These are phyloP conservation scores for Myriosclerotinia duriaeana DNA, from an alignment of 2,329 filamentous ascomycete species.

Conservation along the genomic window DNA sequence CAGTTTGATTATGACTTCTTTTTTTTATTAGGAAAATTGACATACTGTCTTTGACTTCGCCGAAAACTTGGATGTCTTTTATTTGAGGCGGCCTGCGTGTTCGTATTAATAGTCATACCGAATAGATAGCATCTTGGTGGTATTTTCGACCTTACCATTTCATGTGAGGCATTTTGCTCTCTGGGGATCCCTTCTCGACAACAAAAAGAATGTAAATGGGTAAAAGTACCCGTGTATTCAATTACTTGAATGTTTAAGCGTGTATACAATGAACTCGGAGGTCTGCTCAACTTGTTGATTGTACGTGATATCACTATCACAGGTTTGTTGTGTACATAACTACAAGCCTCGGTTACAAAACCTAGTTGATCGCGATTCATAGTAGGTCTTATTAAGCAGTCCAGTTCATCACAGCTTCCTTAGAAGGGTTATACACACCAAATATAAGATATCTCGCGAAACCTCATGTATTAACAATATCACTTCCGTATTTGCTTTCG, in stretches of 20 bases:
- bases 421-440: too few species aligned
- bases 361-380: neutral
- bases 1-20: neutral
- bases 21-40: neutral
- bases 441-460: too few species aligned
- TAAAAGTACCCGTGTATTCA: neutral
- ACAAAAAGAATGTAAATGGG: neutral
- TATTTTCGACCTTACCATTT: constrained; percentile 2
- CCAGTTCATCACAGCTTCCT: too few species aligned
- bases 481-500: too few species aligned
- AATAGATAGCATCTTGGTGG: neutral
- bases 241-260: too few species aligned
- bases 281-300: neutral
- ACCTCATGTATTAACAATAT: too few species aligned
- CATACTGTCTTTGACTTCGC: constrained; percentile 1
- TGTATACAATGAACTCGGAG: neutral
- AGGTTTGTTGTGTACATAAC: neutral
- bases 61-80: neutral
- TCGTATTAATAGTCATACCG: neutral
- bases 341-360: neutral
- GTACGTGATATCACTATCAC: constrained; percentile 3
- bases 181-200: neutral
- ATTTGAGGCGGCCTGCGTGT: constrained; percentile 7
- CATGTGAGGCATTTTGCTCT: constrained; percentile 4
- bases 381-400: too few species aligned